A percentile compares a stretch with the other conserved stretches of the same genome.
Conservation (phyloP, 441 rosid species). For the Metrosideros polymorpha region DNA sequence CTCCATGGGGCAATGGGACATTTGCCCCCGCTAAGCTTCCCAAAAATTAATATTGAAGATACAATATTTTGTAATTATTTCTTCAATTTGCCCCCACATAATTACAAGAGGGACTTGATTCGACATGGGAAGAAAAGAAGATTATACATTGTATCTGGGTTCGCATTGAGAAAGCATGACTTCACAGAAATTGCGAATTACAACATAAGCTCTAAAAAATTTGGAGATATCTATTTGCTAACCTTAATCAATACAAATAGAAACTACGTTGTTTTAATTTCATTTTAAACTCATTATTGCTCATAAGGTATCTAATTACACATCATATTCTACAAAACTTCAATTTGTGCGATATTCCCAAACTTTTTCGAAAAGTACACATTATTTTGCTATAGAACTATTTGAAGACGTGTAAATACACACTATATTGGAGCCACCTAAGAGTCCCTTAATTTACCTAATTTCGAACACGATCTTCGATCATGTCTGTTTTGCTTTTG, state of each 20-base stretch:
- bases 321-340: too few relatives aligned
- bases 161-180: neutral
- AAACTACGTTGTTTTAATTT: too few relatives aligned
- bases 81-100: neutral
- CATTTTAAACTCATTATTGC: too few relatives aligned
- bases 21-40: too few relatives aligned
- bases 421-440: neutral
- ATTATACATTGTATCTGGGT: neutral
- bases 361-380: neutral
- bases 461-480: too few relatives aligned
- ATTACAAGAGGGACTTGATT: neutral
- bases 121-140: neutral
- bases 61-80: too few relatives aligned
- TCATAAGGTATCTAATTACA: too few relatives aligned
- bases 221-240: neutral
- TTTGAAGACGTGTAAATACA: too few relatives aligned
- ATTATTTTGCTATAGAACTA: too few relatives aligned
- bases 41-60: too few relatives aligned
- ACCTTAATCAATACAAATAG: neutral
- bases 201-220: neutral
- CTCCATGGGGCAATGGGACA: too few relatives aligned
- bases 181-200: fast-evolving
- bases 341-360: neutral
- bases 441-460: too few relatives aligned
- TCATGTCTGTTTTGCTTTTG: neutral